Evolutionary conservation across 352 stramenopile species (phyloP).

Genomic region (Phytophthora nicotianae): DNA sequence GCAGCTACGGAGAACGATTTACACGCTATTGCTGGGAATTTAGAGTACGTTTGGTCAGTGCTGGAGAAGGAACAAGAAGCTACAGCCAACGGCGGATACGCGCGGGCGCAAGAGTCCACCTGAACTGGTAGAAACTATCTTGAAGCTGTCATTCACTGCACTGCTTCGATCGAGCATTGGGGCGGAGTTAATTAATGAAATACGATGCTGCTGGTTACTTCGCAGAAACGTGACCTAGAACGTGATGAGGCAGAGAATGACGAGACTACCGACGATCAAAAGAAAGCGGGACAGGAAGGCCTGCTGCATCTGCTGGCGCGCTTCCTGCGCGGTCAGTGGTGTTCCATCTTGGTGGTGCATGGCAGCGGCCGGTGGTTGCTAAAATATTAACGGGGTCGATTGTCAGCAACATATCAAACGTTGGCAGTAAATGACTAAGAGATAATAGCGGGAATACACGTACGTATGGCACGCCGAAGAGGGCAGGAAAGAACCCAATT

Average conservation of each 20-base stretch:
- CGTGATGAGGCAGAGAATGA: slow-evolving; percentile 72
- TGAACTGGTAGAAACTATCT: slow-evolving; percentile 7
- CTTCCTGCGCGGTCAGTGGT: slow-evolving; percentile 55
- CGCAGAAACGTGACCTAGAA: slow-evolving; percentile 41
- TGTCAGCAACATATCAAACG: neutral
- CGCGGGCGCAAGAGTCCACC: slow-evolving; percentile 26
- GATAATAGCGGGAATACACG: neutral
- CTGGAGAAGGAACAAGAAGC: slow-evolving; percentile 58
- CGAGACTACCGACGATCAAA: slow-evolving; percentile 70
- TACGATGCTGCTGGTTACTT: neutral
- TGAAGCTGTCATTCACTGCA: neutral
- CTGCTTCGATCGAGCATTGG: neutral
- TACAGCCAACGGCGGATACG: slow-evolving; percentile 26
- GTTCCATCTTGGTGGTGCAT: slow-evolving; percentile 51
- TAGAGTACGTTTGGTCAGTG: slow-evolving; percentile 73
- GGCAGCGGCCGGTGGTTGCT: slow-evolving; percentile 47
- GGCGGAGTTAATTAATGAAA: slow-evolving; percentile 14
- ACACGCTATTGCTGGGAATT: slow-evolving; percentile 60
- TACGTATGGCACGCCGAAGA: slow-evolving; percentile 75
- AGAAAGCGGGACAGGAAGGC: slow-evolving; percentile 76
- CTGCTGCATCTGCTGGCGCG: slow-evolving; percentile 71
- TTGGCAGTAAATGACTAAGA: neutral
- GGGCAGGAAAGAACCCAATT: slow-evolving; percentile 84
- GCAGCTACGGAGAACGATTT: slow-evolving; percentile 49
- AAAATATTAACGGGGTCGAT: neutral